phyloP scores from a whole-genome alignment of 441 rosid species.

The Sinapis alba region DNA sequence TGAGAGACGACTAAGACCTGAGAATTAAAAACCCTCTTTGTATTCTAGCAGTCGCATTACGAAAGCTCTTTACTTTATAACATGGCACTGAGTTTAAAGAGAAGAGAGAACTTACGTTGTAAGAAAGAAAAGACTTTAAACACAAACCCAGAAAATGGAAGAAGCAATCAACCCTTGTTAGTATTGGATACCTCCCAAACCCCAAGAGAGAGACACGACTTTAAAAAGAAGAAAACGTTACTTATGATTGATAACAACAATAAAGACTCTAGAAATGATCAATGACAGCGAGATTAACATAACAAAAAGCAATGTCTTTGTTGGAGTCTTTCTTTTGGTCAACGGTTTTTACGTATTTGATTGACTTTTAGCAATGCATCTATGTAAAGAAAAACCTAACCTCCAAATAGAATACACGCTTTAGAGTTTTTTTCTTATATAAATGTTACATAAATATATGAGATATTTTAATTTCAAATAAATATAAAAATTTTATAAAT shows the following conservation, averaged over 20 bases:
- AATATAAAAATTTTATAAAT: no score
- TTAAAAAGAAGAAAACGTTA: not conserved
- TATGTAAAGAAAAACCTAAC: not conserved
- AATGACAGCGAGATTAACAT: conserved; percentile 7
- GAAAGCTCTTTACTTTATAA: not conserved
- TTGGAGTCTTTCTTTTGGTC: conserved; percentile 12
- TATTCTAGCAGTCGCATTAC: conserved; percentile 18
- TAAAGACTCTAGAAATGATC: not conserved
- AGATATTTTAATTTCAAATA: no score
- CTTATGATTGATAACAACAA: not conserved
- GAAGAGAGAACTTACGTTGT: conserved; percentile 25
- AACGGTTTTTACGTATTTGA: conserved; percentile 11
- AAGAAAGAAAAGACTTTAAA: conserved; percentile 15
- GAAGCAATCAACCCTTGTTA: not conserved
- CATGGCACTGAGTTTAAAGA: conserved; percentile 17
- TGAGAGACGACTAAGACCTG: not conserved
- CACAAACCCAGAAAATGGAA: conserved; percentile 24
- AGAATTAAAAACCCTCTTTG: not conserved
- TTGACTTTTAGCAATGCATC: conserved; percentile 15
- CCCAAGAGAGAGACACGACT: not conserved
- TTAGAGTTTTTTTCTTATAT: not conserved
- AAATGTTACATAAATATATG: not conserved
- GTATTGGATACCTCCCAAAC: not conserved
- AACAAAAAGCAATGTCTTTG: not conserved
- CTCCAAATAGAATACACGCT: not conserved